These are phyloP conservation scores for Kwoniella sp. DNA, from an alignment of 768 basidiomycete genomes.

Conservation along the genomic window DNA sequence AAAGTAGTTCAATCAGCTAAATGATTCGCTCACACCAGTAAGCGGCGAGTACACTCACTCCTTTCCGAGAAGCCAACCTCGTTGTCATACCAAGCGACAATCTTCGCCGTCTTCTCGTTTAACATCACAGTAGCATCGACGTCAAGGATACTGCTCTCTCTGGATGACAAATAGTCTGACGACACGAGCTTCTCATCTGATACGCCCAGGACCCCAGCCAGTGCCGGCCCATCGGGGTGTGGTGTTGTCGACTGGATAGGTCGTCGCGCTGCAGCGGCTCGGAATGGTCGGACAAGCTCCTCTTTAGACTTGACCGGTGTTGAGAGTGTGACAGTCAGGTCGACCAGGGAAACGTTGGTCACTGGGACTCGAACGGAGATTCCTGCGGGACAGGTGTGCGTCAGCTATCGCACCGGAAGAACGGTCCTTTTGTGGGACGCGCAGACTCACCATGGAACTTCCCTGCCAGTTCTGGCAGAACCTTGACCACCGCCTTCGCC, in stretches of 20 bases:
- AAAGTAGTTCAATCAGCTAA: background rate
- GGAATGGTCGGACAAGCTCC: slow-evolving; percentile 50
- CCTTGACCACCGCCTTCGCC: slow-evolving; percentile 54
- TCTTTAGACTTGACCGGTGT: slow-evolving; percentile 48
- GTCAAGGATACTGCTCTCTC: slow-evolving; percentile 49
- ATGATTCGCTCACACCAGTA: background rate
- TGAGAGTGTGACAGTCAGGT: slow-evolving; percentile 53
- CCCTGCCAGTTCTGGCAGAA: slow-evolving; percentile 55
- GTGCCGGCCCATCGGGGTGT: slow-evolving; percentile 22
- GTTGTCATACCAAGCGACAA: slow-evolving; percentile 56
- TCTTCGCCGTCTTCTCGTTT: slow-evolving; percentile 48
- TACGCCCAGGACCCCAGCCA: slow-evolving; percentile 50
- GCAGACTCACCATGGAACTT: slow-evolving; percentile 52
- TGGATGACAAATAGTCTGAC: slow-evolving; percentile 52
- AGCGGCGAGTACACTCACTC: slow-evolving; percentile 22
- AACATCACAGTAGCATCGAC: slow-evolving; percentile 51
- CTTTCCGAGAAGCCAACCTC: slow-evolving; percentile 50
- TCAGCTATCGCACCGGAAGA: background rate
- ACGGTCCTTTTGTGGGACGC: background rate
- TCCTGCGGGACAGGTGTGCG: slow-evolving; percentile 24
- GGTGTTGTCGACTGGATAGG: slow-evolving; percentile 25
- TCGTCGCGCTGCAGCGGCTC: slow-evolving; percentile 35
- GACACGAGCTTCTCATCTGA: slow-evolving; percentile 56
- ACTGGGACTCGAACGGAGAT: slow-evolving; percentile 56
- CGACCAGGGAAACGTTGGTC: slow-evolving; percentile 56